A percentile compares a stretch with the other conserved stretches of the same genome.
These are phyloP conservation scores for Calocybe gambosa DNA, from an alignment of 1,284 basidiomycete genomes.

Conservation along the genomic window DNA sequence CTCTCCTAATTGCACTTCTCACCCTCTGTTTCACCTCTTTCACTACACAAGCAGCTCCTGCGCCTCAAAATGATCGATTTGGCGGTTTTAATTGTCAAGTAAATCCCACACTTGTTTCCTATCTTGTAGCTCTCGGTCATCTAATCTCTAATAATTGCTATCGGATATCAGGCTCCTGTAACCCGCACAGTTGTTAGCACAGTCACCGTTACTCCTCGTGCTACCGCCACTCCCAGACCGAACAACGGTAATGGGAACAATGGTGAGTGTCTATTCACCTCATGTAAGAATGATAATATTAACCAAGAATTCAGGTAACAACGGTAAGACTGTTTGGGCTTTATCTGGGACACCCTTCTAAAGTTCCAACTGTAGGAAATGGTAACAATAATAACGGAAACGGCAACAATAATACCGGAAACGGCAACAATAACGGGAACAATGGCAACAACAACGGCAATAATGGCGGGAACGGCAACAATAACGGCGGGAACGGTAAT, in stretches of 20 bases:
- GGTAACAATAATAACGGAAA: conserved; percentile 10
- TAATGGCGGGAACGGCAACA: conserved; percentile 7
- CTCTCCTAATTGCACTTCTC: conserved; percentile 25
- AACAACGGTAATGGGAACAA: conserved; percentile 11
- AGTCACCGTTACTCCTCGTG: conserved; percentile 22
- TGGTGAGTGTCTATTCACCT: not conserved
- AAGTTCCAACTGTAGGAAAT: conserved; percentile 2
- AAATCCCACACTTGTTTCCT: conserved; percentile 1
- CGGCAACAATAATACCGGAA: conserved; percentile 17
- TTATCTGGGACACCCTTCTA: not conserved
- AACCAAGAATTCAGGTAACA: not conserved
- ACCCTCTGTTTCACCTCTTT: conserved; percentile 25
- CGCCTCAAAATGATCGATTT: conserved; percentile 8
- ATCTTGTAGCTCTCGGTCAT: not conserved
- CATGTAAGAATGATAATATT: not conserved
- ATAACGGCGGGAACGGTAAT: not conserved
- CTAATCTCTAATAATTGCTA: too few relatives aligned
- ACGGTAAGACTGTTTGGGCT: not conserved
- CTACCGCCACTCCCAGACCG: conserved; percentile 9
- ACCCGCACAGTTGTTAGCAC: conserved; percentile 17
- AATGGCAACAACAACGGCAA: not conserved
- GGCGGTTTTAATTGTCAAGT: conserved; percentile 14
- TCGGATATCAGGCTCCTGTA: conserved; percentile 1
- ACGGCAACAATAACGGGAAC: conserved; percentile 4
- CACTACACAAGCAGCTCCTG: conserved; percentile 23